Base-by-base conservation (phyloP, 2,329 filamentous ascomycete species). In the Trichoderma aggressivum region DNA sequence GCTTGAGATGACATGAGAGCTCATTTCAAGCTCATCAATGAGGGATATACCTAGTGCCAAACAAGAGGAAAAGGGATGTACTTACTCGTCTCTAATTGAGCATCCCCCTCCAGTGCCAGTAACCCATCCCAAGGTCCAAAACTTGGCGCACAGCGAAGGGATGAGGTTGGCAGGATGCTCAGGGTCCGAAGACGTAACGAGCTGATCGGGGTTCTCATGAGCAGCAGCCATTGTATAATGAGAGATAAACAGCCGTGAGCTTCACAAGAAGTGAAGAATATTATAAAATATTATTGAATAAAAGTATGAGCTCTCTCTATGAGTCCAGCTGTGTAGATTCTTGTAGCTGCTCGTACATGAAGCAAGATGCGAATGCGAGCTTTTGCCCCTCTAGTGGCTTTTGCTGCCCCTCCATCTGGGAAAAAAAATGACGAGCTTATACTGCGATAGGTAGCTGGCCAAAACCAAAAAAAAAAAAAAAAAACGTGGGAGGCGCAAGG, bases 81-180 rank as follows among this genome's bases (percentile, higher is more conserved):
- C 82, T 78, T 83, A 91, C 89, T 87, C 85, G 74, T 90, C 82
- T 72, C 89, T 87, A 77, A 96, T 95, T 70, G 91, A 94, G 74
- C 92, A 91, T 72, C 93, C 93, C 76, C 93, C 93, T 72, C 93
- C 93, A 3, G 93, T 96, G 70, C 93, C 93, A 14, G 93, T 95
- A 34, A 96, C 95, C 95, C 96, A 98, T 76, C 96, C 96, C 76
- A 97, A 86, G 21, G 88, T 93, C 88, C 97, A 99, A 84, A 99
- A 99, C 80, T 95, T 96, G 78, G 92, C 92, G 84, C 96, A 99
- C 62, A 99, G 88, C 61, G 92, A 91, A 74, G 94, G 96, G 75
- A 98, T 98, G 77, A 97, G 87, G 83, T 99, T 99, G 75, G 96
- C 94, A 26, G 96, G 96, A 82, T 99, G 96, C 72, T 94, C 85